A percentile compares a stretch with the other conserved stretches of the same genome.
phyloP scores from a whole-genome alignment of 2,329 filamentous ascomycete species.

The Dothideomycetes sp. region DNA sequence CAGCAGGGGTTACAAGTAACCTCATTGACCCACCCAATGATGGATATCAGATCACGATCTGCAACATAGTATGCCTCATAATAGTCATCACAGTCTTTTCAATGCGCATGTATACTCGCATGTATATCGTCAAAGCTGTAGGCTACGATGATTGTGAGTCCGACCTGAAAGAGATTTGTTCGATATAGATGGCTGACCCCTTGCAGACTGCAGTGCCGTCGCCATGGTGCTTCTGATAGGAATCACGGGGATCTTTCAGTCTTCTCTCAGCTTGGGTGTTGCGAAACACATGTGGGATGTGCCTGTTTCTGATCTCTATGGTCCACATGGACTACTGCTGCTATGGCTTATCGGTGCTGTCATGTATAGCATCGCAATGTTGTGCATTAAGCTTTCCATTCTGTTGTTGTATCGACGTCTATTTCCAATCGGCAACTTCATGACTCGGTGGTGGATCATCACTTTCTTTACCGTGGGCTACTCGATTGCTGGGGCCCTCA shows the following conservation, averaged over 20 bases:
- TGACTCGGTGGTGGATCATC: conserved; percentile 1
- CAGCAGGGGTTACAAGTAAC: conserved; percentile 3
- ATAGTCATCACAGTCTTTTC: conserved; percentile 4
- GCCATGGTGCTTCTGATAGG: conserved; percentile 2
- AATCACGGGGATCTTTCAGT: conserved; percentile 3
- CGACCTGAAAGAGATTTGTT: no score
- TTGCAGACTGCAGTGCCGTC: conserved; percentile 2
- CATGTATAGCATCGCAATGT: conserved; percentile 7
- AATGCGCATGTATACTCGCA: conserved; percentile 3
- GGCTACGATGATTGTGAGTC: conserved; percentile 8
- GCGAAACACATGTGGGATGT: conserved; percentile 7
- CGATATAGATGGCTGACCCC: not conserved
- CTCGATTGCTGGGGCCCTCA: conserved; percentile 1
- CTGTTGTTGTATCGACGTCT: conserved; percentile 7
- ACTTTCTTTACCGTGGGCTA: conserved; percentile 6
- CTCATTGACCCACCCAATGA: conserved; percentile 5
- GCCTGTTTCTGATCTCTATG: conserved; percentile 1
- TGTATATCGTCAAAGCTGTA: conserved; percentile 1
- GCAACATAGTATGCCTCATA: conserved; percentile 1
- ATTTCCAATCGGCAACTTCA: conserved; percentile 5
- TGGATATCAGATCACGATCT: not conserved
- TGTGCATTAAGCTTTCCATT: conserved; percentile 14
- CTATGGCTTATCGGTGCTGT: not conserved
- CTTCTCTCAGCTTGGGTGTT: not conserved
- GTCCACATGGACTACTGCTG: not conserved